Conservation (phyloP, 768 basidiomycete genomes). For the Russula foetens region DNA sequence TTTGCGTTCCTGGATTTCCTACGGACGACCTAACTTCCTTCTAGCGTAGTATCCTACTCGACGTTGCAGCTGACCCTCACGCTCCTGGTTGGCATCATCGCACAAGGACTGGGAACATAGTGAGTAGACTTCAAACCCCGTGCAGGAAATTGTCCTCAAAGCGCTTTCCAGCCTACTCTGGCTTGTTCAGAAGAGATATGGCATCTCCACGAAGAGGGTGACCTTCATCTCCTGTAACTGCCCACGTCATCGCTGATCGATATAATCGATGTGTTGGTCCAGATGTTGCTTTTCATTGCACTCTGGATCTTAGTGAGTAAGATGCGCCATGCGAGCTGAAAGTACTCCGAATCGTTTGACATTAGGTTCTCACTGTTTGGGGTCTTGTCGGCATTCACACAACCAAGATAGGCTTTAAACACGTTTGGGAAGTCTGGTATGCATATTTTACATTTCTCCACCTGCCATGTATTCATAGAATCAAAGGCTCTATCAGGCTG, state of each 20-base stretch:
- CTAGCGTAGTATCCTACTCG: constrained; percentile 61
- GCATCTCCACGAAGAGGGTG: constrained; percentile 56
- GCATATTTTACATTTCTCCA: constrained; percentile 1
- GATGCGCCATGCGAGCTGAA: not conserved
- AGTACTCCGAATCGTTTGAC: not conserved
- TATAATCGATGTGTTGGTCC: not conserved
- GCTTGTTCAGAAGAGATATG: constrained; percentile 57
- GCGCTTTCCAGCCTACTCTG: constrained; percentile 44
- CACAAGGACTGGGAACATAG: constrained; percentile 65
- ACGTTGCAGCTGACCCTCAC: constrained; percentile 62
- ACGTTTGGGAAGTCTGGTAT: constrained; percentile 75
- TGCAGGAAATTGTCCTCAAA: not conserved
- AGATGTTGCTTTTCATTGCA: constrained; percentile 69
- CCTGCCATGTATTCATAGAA: not conserved
- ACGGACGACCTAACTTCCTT: not conserved
- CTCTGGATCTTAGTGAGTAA: constrained; percentile 57
- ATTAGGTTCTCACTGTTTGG: constrained; percentile 58
- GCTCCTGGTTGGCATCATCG: constrained; percentile 55
- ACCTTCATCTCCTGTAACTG: constrained; percentile 6
- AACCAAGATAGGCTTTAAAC: constrained; percentile 69
- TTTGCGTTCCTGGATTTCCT: not conserved
- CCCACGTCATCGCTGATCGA: not conserved
- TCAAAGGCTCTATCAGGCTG: constrained; percentile 57
- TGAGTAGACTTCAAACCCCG: constrained; percentile 27
- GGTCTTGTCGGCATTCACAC: constrained; percentile 73